Conservation (phyloP, 306 rosid species). For the Vigna angularis region DNA sequence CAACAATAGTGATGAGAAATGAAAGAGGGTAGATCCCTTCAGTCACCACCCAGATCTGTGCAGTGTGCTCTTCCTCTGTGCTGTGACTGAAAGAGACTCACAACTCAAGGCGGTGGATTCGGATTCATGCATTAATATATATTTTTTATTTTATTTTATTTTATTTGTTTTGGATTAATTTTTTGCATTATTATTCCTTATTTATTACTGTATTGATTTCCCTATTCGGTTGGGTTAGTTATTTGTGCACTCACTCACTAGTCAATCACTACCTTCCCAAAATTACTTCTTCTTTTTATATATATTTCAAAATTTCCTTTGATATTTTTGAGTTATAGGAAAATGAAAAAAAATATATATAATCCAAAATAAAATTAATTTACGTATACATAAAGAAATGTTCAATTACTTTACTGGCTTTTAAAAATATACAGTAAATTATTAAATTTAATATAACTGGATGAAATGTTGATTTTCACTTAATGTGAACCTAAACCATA, state of each 20-base stretch:
- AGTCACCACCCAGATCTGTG: slow-evolving; percentile 49
- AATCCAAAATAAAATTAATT: too few relatives aligned
- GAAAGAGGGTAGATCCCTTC: slow-evolving; percentile 38
- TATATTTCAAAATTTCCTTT: too few relatives aligned
- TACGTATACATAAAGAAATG: too few relatives aligned
- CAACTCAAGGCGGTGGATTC: slow-evolving; percentile 20
- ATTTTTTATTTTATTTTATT: background rate
- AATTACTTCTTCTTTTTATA: too few relatives aligned
- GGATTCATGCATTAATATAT: slow-evolving; percentile 1
- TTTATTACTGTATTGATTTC: background rate
- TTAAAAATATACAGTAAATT: too few relatives aligned
- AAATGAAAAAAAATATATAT: too few relatives aligned
- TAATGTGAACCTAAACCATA: too few relatives aligned
- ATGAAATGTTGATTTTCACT: too few relatives aligned
- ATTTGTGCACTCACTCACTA: too few relatives aligned
- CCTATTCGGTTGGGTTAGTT: background rate
- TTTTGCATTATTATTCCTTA: background rate
- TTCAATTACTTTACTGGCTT: too few relatives aligned
- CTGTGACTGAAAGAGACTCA: slow-evolving; percentile 28
- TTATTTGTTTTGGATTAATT: background rate
- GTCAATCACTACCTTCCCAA: too few relatives aligned
- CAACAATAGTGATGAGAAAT: slow-evolving; percentile 30
- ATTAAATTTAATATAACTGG: too few relatives aligned
- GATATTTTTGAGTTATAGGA: background rate
- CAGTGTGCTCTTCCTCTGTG: slow-evolving; percentile 11